These are phyloP conservation scores for Pichia insulana DNA, from an alignment of 805 yeast genomes.

Conservation along the genomic window DNA sequence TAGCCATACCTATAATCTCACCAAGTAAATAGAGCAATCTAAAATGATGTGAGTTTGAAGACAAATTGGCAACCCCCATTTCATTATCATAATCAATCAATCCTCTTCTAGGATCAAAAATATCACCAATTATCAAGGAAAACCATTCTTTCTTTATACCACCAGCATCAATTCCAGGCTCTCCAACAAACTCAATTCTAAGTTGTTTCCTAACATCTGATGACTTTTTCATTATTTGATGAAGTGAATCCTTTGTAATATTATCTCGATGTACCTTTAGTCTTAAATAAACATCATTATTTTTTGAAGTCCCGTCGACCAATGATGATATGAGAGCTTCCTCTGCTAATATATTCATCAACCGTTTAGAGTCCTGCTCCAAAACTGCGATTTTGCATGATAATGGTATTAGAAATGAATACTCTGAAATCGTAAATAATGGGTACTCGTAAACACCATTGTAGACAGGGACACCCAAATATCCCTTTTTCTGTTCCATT, in stretches of 20 bases:
- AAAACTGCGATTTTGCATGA: slow-evolving; percentile 76
- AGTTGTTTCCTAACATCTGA: slow-evolving; percentile 64
- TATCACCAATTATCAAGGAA: slow-evolving; percentile 54
- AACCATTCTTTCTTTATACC: slow-evolving; percentile 96
- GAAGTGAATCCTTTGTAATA: slow-evolving; percentile 68
- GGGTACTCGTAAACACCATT: slow-evolving; percentile 18
- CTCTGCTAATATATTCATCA: slow-evolving; percentile 82
- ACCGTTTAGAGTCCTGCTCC: slow-evolving; percentile 71
- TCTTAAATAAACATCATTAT: slow-evolving; percentile 59
- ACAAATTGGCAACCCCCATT: slow-evolving; percentile 49
- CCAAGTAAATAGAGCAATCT: slow-evolving; percentile 75
- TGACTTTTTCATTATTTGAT: slow-evolving; percentile 46
- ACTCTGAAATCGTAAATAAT: slow-evolving; percentile 63
- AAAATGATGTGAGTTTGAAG: slow-evolving; percentile 29
- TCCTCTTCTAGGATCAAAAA: slow-evolving; percentile 62
- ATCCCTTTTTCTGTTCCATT: slow-evolving; percentile 21
- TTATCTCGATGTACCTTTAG: slow-evolving; percentile 59
- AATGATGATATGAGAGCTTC: slow-evolving; percentile 77
- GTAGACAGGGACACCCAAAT: slow-evolving; percentile 28
- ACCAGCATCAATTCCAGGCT: slow-evolving; percentile 94
- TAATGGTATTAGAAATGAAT: slow-evolving; percentile 71
- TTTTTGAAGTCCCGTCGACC: slow-evolving; percentile 39
- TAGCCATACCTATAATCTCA: slow-evolving; percentile 79
- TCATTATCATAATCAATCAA: slow-evolving; percentile 60
- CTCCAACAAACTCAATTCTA: slow-evolving; percentile 72